Conservation (phyloP, 306 rosid genomes). For the Astragalus glycyphyllos region DNA sequence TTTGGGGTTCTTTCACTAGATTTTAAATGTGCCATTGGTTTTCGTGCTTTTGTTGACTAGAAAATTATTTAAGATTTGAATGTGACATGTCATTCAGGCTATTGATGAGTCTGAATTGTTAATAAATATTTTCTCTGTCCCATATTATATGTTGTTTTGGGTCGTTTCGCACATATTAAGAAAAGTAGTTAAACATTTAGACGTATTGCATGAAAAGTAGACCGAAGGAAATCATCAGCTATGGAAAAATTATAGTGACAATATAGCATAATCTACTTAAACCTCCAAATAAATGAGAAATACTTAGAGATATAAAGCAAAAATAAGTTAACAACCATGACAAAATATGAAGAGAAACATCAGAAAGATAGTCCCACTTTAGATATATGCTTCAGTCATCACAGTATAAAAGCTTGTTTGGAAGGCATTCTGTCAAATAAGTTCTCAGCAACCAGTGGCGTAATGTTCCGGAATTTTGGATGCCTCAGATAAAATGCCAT, state of each 20-base stretch:
- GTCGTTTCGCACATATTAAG: too few species aligned
- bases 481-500: constrained; percentile 46
- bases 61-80: constrained; percentile 20
- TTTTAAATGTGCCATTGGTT: constrained; percentile 33
- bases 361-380: not conserved
- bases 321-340: not conserved
- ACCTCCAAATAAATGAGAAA: too few species aligned
- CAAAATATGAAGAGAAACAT: not conserved
- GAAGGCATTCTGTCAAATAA: constrained; percentile 52
- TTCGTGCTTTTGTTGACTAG: constrained; percentile 38
- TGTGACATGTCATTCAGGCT: not conserved
- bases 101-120: not conserved
- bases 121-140: too few species aligned
- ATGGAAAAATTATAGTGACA: too few species aligned
- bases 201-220: too few species aligned
- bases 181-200: too few species aligned
- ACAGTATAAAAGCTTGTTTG: constrained; percentile 39
- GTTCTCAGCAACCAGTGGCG: constrained; percentile 41
- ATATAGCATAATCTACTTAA: too few species aligned
- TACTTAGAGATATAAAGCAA: too few species aligned
- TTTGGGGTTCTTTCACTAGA: constrained; percentile 13
- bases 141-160: too few species aligned
- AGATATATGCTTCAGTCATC: not conserved
- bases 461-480: constrained; percentile 42
- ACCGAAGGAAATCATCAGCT: too few species aligned